Percentiles rank a stretch among this genome's conserved stretches.
These are phyloP conservation scores for Stephania cephalantha DNA, from an alignment of 164 flowering plant species.

Conservation along the genomic window DNA sequence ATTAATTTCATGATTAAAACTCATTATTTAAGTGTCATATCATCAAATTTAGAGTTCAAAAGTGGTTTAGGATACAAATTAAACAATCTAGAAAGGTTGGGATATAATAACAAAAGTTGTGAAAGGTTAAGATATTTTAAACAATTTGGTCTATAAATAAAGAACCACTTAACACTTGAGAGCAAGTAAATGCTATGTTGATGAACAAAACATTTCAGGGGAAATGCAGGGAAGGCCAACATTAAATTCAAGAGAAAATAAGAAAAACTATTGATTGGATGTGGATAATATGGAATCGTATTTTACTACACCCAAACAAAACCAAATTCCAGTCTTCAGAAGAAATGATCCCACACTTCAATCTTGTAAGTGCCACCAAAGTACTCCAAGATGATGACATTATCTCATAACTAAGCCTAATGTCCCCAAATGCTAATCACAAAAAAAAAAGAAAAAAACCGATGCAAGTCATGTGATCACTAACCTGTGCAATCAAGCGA, in stretches of 20 bases:
- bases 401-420: background rate
- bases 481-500: slow-evolving; percentile 84
- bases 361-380: background rate
- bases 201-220: background rate
- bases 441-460: background rate
- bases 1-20: too few relatives aligned
- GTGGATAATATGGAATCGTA: background rate
- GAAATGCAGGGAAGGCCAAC: too few relatives aligned
- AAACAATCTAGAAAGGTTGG: too few relatives aligned
- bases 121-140: too few relatives aligned
- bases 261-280: background rate
- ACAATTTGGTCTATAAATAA: background rate
- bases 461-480: background rate
- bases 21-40: too few relatives aligned
- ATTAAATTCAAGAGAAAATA: background rate
- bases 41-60: too few relatives aligned
- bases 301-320: background rate
- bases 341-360: background rate
- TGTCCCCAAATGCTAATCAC: background rate
- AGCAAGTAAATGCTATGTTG: too few relatives aligned
- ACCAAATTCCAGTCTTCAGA: background rate
- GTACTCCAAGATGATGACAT: background rate
- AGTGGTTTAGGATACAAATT: too few relatives aligned
- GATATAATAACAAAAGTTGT: too few relatives aligned
- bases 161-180: background rate